Conservation (phyloP, 306 rosid genomes). For the Sechiopsis laciniata region DNA sequence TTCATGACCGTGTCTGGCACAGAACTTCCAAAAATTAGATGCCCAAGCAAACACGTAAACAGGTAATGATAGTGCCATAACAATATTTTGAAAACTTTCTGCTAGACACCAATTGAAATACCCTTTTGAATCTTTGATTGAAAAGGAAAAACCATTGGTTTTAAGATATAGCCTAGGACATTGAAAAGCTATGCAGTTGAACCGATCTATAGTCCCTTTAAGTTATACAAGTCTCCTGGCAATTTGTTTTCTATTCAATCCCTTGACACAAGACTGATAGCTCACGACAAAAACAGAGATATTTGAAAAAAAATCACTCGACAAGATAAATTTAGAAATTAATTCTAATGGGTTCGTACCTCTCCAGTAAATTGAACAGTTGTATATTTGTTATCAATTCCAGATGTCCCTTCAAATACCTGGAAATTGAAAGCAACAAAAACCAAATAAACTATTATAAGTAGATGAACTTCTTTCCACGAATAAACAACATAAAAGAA, state of each 20-base stretch:
- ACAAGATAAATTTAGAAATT: neutral
- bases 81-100: neutral
- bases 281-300: neutral
- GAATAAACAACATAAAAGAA: constrained; percentile 1
- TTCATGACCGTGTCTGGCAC: neutral
- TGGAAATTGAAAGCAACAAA: constrained; percentile 26
- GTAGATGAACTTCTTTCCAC: neutral
- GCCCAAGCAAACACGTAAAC: neutral
- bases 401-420: constrained; percentile 99
- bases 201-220: neutral
- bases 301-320: neutral
- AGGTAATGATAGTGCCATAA: neutral
- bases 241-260: no score
- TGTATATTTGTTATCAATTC: constrained; percentile 93
- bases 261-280: neutral
- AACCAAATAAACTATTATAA: constrained; percentile 13
- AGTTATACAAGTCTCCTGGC: no score
- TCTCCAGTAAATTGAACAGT: constrained; percentile 99
- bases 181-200: neutral
- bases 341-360: constrained; percentile 37
- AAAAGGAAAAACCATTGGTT: no score
- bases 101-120: neutral
- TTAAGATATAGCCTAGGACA: no score
- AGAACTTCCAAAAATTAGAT: neutral
- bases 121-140: neutral